These are phyloP conservation scores for Ramularia endophylla DNA, from an alignment of 2,329 filamentous ascomycete species.

Conservation along the genomic window DNA sequence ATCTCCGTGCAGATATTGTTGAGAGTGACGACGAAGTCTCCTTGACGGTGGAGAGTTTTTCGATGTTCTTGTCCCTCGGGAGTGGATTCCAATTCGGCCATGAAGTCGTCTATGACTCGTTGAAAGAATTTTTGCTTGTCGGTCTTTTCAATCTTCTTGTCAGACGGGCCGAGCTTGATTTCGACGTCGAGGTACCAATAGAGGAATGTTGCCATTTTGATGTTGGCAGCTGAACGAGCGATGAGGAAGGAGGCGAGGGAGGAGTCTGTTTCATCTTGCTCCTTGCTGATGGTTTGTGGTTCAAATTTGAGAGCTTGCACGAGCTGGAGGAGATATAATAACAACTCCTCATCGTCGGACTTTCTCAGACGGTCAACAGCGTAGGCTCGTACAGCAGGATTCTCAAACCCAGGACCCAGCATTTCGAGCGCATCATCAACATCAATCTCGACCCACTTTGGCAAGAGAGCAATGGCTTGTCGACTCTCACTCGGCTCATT, in stretches of 20 bases:
- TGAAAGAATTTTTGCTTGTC: constrained; percentile 79
- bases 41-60: constrained; percentile 74
- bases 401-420: constrained; percentile 86
- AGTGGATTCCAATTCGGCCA: constrained; percentile 72
- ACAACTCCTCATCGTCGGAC: constrained; percentile 83
- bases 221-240: constrained; percentile 76
- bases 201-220: constrained; percentile 87
- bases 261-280: constrained; percentile 58
- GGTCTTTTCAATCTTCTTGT: constrained; percentile 50
- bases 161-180: constrained; percentile 76
- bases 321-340: constrained; percentile 86
- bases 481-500: constrained; percentile 75
- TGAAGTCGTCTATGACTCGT: constrained; percentile 93
- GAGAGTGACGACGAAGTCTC: constrained; percentile 79
- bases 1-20: constrained; percentile 87
- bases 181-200: constrained; percentile 99
- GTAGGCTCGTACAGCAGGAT: constrained; percentile 80
- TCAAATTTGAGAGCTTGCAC: constrained; percentile 97
- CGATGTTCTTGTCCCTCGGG: constrained; percentile 66
- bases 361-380: constrained; percentile 89
- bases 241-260: constrained; percentile 88
- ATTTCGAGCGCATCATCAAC: constrained; percentile 94
- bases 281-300: constrained; percentile 50
- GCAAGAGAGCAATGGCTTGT: constrained; percentile 82
- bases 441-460: constrained; percentile 94